Evolutionary conservation across 1,139 yeast genomes (phyloP).

Genomic region (Yamadazyma atlantica): DNA sequence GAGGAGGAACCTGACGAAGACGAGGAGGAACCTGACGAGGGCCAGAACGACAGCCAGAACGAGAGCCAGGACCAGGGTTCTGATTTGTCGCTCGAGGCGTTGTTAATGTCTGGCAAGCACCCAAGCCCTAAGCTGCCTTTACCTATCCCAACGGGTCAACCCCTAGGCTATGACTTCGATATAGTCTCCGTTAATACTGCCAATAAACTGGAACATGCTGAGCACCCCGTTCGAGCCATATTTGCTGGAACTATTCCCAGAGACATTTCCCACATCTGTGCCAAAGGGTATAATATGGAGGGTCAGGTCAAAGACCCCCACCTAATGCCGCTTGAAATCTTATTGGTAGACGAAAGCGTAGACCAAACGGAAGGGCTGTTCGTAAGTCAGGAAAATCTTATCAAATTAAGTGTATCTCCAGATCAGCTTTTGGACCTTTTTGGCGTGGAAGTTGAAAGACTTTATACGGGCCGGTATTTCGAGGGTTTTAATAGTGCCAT

Average conservation of each 20-base stretch:
- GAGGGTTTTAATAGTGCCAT: no score
- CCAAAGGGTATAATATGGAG: conserved; percentile 21
- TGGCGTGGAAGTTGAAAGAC: conserved; percentile 18
- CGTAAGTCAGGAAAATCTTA: conserved; percentile 16
- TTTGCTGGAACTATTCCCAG: conserved; percentile 23
- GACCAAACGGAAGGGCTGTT: conserved; percentile 5
- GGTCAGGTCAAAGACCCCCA: conserved; percentile 23
- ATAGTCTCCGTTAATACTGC: no score
- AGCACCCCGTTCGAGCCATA: conserved; percentile 18
- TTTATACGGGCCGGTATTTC: conserved; percentile 22
- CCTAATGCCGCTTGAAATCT: conserved; percentile 22
- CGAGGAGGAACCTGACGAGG: conserved; percentile 15
- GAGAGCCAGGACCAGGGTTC: no score
- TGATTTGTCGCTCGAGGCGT: no score
- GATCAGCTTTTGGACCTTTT: conserved; percentile 19
- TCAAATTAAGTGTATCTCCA: conserved; percentile 18
- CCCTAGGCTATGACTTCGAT: no score
- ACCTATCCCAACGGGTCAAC: no score
- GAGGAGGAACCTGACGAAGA: conserved; percentile 15
- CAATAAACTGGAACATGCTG: no score
- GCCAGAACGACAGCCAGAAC: conserved; percentile 16
- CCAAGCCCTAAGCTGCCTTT: no score
- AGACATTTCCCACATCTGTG: conserved; percentile 25
- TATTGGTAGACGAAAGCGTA: conserved; percentile 16
- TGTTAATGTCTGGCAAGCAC: no score